These are phyloP conservation scores for Effrenium voratum DNA, from an alignment of 73 alveolate genomes.

Conservation along the genomic window DNA sequence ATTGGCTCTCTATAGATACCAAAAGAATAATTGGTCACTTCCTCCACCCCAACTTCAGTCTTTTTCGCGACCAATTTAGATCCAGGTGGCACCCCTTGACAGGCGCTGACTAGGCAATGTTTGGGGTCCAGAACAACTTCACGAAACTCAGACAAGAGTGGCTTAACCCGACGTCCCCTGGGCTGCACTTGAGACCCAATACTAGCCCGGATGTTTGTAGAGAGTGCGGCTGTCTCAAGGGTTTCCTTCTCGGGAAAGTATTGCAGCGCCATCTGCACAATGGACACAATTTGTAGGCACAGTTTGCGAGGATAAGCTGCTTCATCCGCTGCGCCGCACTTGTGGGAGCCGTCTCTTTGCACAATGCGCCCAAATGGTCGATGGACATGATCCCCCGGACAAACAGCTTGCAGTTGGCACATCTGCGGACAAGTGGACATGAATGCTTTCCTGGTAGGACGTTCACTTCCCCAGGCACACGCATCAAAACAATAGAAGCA, in stretches of 20 bases:
- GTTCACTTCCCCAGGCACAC: background rate
- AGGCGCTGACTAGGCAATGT: background rate
- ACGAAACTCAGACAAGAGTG: background rate
- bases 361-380: background rate
- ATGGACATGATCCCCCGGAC: slow-evolving; percentile 8
- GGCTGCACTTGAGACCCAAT: too few relatives aligned
- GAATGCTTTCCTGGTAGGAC: background rate
- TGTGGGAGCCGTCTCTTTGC: background rate
- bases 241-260: background rate
- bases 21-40: background rate
- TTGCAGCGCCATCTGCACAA: background rate
- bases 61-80: background rate
- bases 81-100: background rate
- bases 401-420: background rate
- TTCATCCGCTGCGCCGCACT: too few relatives aligned
- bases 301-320: background rate
- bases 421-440: background rate
- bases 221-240: too few relatives aligned
- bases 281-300: background rate
- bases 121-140: background rate
- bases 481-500: background rate
- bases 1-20: background rate
- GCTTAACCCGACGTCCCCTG: background rate
- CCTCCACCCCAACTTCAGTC: background rate
- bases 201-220: too few relatives aligned